phyloP scores from a whole-genome alignment of 2,329 filamentous ascomycete species.

The Hypoxylon rubiginosum region DNA sequence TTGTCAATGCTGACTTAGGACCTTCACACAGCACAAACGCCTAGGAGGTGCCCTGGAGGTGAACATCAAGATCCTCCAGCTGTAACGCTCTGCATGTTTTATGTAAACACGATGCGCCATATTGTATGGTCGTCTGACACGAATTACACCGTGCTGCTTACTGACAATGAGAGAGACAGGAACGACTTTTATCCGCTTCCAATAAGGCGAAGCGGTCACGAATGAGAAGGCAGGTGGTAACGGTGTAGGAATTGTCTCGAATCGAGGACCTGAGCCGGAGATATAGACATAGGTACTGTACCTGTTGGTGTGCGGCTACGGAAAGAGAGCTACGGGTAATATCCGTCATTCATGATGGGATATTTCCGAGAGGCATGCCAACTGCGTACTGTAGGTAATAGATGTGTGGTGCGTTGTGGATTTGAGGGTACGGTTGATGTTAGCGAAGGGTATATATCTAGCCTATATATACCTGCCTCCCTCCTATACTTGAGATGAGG shows the following conservation, averaged over 20 bases:
- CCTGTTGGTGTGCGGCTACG: neutral
- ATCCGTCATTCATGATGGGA: neutral
- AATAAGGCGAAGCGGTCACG: neutral
- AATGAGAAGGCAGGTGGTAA: neutral
- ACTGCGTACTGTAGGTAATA: neutral
- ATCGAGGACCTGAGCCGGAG: neutral
- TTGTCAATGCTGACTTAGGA: slow-evolving; percentile 52
- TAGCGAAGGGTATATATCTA: neutral
- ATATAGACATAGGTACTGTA: neutral
- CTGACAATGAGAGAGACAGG: neutral
- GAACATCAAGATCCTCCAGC: slow-evolving; percentile 25
- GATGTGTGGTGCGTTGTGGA: neutral
- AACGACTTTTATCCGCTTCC: neutral
- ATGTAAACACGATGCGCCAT: slow-evolving; percentile 15
- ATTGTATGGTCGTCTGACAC: slow-evolving; percentile 12
- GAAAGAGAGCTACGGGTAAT: neutral
- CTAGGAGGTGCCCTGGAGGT: neutral
- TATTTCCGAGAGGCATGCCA: neutral
- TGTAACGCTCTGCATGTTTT: slow-evolving; percentile 22
- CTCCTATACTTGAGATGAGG: too few species aligned
- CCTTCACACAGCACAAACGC: neutral
- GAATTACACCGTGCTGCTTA: slow-evolving; percentile 9
- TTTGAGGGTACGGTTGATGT: neutral
- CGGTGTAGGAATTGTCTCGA: neutral
- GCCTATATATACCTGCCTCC: too few species aligned